Conservation (phyloP, 2,329 filamentous ascomycete genomes). For the Penicillium crustosum region DNA sequence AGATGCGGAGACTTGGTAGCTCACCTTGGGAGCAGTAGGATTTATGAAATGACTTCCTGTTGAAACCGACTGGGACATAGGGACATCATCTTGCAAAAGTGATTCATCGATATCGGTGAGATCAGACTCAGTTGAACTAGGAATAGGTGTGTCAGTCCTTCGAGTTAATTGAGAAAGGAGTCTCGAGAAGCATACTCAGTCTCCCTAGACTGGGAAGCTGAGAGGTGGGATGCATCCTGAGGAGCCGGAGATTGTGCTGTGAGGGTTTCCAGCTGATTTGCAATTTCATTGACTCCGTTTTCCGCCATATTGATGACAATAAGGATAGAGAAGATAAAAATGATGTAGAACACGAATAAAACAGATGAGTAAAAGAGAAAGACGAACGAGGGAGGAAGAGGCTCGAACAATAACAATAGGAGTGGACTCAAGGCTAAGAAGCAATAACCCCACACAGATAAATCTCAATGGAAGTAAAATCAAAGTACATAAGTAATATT, state of each 20-base stretch:
- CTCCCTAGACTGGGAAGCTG: neutral
- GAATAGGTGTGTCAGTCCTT: rapidly evolving
- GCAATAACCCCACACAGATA: too few species aligned
- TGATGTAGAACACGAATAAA: neutral
- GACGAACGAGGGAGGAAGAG: neutral
- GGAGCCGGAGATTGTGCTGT: neutral
- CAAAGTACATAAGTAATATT: neutral
- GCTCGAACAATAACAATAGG: neutral
- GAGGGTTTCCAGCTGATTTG: neutral
- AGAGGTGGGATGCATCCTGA: neutral
- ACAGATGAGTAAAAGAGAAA: neutral
- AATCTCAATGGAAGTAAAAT: too few species aligned
- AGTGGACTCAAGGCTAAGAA: neutral
- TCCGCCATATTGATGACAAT: neutral
- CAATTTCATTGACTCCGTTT: neutral
- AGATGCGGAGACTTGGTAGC: neutral
- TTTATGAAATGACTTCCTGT: neutral
- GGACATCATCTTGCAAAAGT: neutral
- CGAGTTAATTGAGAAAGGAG: neutral
- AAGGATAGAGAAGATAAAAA: neutral
- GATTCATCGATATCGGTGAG: neutral
- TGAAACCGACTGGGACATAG: neutral
- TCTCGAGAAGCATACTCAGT: neutral
- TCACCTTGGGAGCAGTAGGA: neutral
- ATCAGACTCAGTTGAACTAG: neutral